Conservation (phyloP, 1,284 basidiomycete species). For the Sphaerobolus stellatus region DNA sequence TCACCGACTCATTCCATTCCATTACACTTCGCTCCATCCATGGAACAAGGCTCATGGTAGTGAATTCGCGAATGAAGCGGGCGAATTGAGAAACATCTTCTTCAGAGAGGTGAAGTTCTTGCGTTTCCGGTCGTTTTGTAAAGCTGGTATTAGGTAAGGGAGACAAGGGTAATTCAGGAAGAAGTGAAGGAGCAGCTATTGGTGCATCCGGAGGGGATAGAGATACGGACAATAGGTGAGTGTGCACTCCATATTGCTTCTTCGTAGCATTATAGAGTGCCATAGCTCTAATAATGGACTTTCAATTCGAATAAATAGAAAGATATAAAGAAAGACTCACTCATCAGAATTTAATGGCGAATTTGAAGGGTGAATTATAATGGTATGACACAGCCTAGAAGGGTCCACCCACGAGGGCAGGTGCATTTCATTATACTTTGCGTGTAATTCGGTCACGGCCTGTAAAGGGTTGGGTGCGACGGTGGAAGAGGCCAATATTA, state of each 20-base stretch:
- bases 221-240: conserved; percentile 61
- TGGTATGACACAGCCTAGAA: conserved; percentile 63
- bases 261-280: conserved; percentile 79
- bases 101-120: conserved; percentile 59
- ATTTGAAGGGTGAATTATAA: conserved; percentile 70
- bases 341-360: conserved; percentile 75
- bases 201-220: conserved; percentile 52
- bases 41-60: conserved; percentile 87
- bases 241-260: conserved; percentile 77
- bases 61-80: conserved; percentile 85
- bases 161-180: conserved; percentile 64
- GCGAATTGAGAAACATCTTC: conserved; percentile 80
- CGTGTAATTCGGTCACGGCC: conserved; percentile 66
- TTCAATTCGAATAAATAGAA: not conserved
- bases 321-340: conserved; percentile 44
- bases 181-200: conserved; percentile 59
- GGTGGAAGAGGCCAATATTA: conserved; percentile 76
- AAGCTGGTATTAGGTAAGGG: conserved; percentile 25
- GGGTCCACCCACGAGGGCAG: conserved; percentile 77
- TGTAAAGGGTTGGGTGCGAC: conserved; percentile 73
- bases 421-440: conserved; percentile 49
- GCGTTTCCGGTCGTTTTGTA: conserved; percentile 16
- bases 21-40: conserved; percentile 95
- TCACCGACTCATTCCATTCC: conserved; percentile 90
- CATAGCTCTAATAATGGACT: conserved; percentile 50